Conservation (phyloP, 2,329 filamentous ascomycete species). For the Thermochaetoides dissita region DNA sequence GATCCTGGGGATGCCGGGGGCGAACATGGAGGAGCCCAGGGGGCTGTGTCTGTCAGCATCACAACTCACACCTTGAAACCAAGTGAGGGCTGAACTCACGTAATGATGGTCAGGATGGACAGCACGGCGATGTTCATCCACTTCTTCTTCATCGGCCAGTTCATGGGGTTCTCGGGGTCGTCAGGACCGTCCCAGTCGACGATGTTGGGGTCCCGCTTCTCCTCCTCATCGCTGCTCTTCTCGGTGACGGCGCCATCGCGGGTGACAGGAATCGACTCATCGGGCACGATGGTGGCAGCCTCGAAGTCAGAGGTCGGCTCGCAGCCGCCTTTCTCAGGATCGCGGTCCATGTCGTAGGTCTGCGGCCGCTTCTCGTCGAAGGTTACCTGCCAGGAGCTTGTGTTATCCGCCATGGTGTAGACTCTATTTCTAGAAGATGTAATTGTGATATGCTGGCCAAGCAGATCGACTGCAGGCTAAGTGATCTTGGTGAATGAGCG, state of each 20-base stretch:
- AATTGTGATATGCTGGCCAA: no score
- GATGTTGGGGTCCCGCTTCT: constrained; percentile 24
- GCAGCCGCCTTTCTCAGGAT: constrained; percentile 10
- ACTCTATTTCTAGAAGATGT: no score
- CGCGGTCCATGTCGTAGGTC: neutral
- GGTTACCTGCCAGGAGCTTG: no score
- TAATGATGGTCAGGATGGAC: constrained; percentile 45
- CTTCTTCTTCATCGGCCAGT: constrained; percentile 42
- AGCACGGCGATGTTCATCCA: constrained; percentile 43
- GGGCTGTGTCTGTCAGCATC: constrained; percentile 6
- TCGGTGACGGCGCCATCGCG: constrained; percentile 1
- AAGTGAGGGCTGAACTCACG: constrained; percentile 29
- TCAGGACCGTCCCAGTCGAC: constrained; percentile 39
- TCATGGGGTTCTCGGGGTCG: constrained; percentile 36
- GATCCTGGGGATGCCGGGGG: constrained; percentile 36
- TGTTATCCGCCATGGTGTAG: neutral
- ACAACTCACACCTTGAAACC: neutral
- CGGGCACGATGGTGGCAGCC: constrained; percentile 7
- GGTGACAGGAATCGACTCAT: constrained; percentile 1
- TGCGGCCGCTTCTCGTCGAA: no score
- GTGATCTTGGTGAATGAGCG: no score
- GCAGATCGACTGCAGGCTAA: no score
- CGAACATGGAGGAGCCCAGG: constrained; percentile 37
- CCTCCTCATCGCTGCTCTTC: constrained; percentile 4
- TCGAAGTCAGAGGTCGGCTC: constrained; percentile 10